Base-by-base conservation (phyloP, 2,329 filamentous ascomycete genomes). In the Sporothrix humicola region DNA sequence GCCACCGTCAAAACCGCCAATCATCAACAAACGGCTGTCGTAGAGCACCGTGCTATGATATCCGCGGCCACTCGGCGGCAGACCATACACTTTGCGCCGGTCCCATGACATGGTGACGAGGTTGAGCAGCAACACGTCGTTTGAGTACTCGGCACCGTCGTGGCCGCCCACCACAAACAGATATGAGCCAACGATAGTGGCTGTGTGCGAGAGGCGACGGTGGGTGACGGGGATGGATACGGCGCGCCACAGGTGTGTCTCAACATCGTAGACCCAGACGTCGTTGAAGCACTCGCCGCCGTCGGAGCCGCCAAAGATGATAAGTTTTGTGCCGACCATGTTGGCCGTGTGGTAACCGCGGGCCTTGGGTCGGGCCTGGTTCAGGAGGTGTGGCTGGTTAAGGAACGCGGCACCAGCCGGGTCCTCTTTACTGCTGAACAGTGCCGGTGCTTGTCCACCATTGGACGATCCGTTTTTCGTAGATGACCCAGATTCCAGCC, bases 81-180 rank as follows among this genome's bases (percentile, higher is more conserved):
- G 81, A 26, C 90, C 90, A 78, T 92, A 92, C 9, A 91, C 88
- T 75, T 84, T 87, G 75, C 90, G 85, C 79, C 86, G 87, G 79
- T 92, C 90, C 90, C 90, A 92, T n/a, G 89, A 87, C 90, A 92
- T 92, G 56, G 89, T 92, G 48, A 92, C 90, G 6, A 92, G 84
- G 84, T 92, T 92, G 46, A 92, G 84, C 69, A 92, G 83, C 73
- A 92, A 83, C 65, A 92, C 88, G 77, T 92, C 90, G 81, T 91
- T 91, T 73, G 86, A 89, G 82, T 92, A 92, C 79, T 92, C 90
- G 78, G 86, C 87, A 66, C 90, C 90, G 79, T 92, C 90, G 81
- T 92, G 90, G 37, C 90, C 90, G 63, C 90, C 90, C 13, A 92
- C 85, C 20, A 92, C 88, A 76, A 92, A 92, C 1, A 92, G 84